A percentile compares a stretch with the other conserved stretches of the same genome.
Evolutionary conservation across 345 rosid species (phyloP).

Genomic region (Citropsis articulata): DNA sequence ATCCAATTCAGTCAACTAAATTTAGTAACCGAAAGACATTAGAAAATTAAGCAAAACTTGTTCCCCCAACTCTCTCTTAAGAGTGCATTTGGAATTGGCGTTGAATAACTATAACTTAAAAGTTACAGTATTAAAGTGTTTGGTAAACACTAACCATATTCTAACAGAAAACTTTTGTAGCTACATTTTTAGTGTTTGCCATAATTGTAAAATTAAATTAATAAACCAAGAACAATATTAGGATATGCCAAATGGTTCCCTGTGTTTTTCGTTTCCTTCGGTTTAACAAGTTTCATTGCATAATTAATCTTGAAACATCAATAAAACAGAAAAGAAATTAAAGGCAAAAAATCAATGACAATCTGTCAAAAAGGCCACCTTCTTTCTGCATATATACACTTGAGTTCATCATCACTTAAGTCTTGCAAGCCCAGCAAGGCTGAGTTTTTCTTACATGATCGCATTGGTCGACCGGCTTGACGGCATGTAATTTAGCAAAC

Average conservation of each 20-base stretch:
- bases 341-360: neutral
- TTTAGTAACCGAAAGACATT: too few species aligned
- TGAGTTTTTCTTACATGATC: constrained; percentile 38
- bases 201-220: neutral
- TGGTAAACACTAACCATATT: too few species aligned
- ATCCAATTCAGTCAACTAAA: too few species aligned
- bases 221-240: neutral
- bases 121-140: too few species aligned
- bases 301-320: neutral
- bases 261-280: too few species aligned
- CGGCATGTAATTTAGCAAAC: too few species aligned
- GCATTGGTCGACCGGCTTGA: too few species aligned
- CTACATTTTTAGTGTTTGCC: neutral
- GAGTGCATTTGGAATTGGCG: too few species aligned
- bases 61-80: too few species aligned
- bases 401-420: constrained; percentile 67
- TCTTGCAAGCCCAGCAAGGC: constrained; percentile 64
- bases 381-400: constrained; percentile 61
- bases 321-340: neutral
- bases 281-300: neutral
- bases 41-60: too few species aligned
- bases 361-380: constrained; percentile 55
- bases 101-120: too few species aligned
- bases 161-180: neutral
- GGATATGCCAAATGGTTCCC: neutral